These are phyloP conservation scores for Moricandia moricandioides DNA, from an alignment of 345 rosid genomes.

Conservation along the genomic window DNA sequence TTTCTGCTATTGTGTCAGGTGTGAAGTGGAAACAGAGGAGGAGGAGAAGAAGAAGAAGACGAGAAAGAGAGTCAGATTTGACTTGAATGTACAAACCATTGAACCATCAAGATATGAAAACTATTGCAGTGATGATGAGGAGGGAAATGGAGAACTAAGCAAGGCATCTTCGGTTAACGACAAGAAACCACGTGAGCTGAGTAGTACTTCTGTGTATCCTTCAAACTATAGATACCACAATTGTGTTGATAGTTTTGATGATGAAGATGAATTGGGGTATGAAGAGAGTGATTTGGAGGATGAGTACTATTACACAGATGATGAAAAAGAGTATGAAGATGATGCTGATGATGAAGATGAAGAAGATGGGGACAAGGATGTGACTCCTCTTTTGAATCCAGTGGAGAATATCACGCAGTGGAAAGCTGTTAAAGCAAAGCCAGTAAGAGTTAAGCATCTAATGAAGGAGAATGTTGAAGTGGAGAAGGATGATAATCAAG, in stretches of 20 bases:
- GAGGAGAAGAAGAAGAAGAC: conserved; percentile 45
- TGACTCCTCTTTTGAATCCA: conserved; percentile 68
- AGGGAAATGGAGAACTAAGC: conserved; percentile 26
- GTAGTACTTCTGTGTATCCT: conserved; percentile 39
- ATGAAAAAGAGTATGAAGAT: conserved; percentile 37
- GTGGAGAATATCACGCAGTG: conserved; percentile 78
- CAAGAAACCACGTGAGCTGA: not conserved
- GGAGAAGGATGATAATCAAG: conserved; percentile 18
- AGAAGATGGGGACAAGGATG: conserved; percentile 33
- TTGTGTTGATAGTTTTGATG: conserved; percentile 60
- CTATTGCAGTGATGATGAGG: conserved; percentile 44
- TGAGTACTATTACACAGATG: conserved; percentile 37
- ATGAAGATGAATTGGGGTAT: conserved; percentile 50
- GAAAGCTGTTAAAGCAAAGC: conserved; percentile 77
- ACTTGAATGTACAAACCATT: conserved; percentile 72
- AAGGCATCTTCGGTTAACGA: not conserved
- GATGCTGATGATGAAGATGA: conserved; percentile 37
- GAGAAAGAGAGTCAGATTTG: conserved; percentile 77
- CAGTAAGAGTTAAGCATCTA: conserved; percentile 33
- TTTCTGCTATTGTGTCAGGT: not conserved
- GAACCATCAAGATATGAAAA: conserved; percentile 46
- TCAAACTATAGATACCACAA: conserved; percentile 60
- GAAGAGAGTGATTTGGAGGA: conserved; percentile 60
- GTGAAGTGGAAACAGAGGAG: conserved; percentile 25
- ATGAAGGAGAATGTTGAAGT: conserved; percentile 57